A percentile compares a stretch with the other conserved stretches of the same genome.
phyloP scores from a whole-genome alignment of 108 stramenopile genomes.

The Cyclotella cryptica region DNA sequence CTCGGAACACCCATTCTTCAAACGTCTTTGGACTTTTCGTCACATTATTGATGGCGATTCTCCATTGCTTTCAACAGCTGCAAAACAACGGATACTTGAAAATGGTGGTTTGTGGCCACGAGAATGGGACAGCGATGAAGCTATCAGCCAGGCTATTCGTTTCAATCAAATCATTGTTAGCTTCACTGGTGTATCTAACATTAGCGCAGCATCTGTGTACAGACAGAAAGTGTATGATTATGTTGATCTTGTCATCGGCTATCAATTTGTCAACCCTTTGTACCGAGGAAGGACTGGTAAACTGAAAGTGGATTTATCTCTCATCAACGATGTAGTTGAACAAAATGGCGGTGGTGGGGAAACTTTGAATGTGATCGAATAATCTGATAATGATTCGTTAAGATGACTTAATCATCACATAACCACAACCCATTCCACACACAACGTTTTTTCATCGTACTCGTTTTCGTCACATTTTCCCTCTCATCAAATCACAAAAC shows the following conservation, averaged over 20 bases:
- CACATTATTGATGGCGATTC: conserved; percentile 71
- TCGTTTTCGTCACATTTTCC: too few species aligned
- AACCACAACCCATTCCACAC: too few species aligned
- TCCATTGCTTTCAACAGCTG: conserved; percentile 59
- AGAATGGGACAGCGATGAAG: conserved; percentile 62
- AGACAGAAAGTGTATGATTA: conserved; percentile 50
- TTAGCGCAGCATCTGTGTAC: conserved; percentile 43
- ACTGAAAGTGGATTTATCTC: conserved; percentile 58
- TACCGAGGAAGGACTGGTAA: conserved; percentile 42
- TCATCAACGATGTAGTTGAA: conserved; percentile 79
- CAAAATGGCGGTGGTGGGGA: conserved; percentile 68
- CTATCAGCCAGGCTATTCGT: conserved; percentile 53
- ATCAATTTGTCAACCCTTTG: conserved; percentile 52
- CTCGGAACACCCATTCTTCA: conserved; percentile 76
- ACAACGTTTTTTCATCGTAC: too few species aligned
- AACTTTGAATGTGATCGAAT: conserved; percentile 26
- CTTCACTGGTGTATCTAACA: conserved; percentile 52
- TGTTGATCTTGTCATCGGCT: conserved; percentile 44
- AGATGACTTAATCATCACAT: too few species aligned
- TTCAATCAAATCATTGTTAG: conserved; percentile 48
- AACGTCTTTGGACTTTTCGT: conserved; percentile 72
- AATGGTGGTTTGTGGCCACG: conserved; percentile 72
- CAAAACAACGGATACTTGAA: conserved; percentile 45
- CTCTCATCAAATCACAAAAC: too few species aligned
- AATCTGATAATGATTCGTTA: too few species aligned